Conservation (phyloP, 208 protist species). For the Herpetomonas tarakana region DNA sequence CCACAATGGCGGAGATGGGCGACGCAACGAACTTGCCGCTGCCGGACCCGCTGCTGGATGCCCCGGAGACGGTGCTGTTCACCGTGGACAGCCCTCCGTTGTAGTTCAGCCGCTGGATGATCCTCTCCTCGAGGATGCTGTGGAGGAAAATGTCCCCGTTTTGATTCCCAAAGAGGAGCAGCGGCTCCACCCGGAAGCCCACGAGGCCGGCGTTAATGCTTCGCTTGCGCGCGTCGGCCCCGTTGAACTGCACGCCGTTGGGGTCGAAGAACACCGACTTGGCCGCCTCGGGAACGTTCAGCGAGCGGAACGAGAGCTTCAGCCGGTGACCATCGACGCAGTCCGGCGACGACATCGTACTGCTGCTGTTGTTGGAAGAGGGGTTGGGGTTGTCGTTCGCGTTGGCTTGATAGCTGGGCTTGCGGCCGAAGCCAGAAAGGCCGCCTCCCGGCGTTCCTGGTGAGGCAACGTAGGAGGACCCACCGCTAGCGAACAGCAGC, state of each 20-base stretch:
- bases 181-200: constrained; percentile 75
- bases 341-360: too few relatives aligned
- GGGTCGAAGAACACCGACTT: constrained; percentile 19
- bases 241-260: constrained; percentile 35
- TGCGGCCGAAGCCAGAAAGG: neutral
- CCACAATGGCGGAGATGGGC: constrained; percentile 67
- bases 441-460: neutral
- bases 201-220: constrained; percentile 71
- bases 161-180: constrained; percentile 83
- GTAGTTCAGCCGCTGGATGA: constrained; percentile 80
- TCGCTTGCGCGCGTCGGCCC: constrained; percentile 65
- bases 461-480: neutral
- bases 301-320: constrained; percentile 15
- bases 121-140: constrained; percentile 53
- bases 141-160: constrained; percentile 77
- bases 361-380: too few relatives aligned
- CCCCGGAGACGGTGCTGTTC: constrained; percentile 7
- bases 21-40: constrained; percentile 37
- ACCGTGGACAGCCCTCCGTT: constrained; percentile 19
- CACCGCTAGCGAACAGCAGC: constrained; percentile 1
- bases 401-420: neutral
- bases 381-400: neutral
- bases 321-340: constrained; percentile 5
- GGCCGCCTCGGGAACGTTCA: constrained; percentile 14
- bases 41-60: neutral